Base-by-base conservation (phyloP, 805 yeast species). In the Spencermartinsiella europaea region DNA sequence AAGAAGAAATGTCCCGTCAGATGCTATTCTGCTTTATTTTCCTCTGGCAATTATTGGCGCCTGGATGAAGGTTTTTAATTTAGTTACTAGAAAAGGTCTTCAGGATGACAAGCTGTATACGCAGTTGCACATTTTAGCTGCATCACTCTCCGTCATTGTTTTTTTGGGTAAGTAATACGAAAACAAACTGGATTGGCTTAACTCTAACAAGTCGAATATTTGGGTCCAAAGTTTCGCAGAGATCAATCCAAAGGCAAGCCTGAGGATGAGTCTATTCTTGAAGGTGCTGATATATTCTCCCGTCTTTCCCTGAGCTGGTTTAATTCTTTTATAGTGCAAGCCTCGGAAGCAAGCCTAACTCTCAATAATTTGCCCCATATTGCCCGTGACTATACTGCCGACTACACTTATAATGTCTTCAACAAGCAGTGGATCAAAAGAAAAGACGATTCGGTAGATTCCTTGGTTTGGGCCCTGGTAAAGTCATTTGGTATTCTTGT, bases 251-350 rank as follows among this genome's bases (percentile, higher is more conserved):
- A 16, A 17, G 34, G 15, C 12, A 16, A 35, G 31, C 47, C 42
- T 5, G 22, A 40, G 1, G 51, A 45, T 7, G 16, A 20, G 12
- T 21, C 39, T n/a, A 31, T 55, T 19, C 40, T 67, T 42, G 75
- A 70, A 35, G 54, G 58, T 34, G 74, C 81, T 33, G 74, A 79
- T 53, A 62, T 79, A 7, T 79, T 76, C 52, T 71, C 79, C 27
- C 68, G 69, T 42, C 61, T 80, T 45, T 70, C 82, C 1, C 77
- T 80, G 58, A 65, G 69, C 38, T 80, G 85, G 85, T 72, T 80
- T 75, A 74, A 78, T 3, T 76, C 75, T 1, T 66, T 80, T 55
- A 79, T 80, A 78, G 48, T 69, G 66, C 49, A 83, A 81, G 34
- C 76, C 70, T 56, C 51, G 54, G 17, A 76, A 70, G 48, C 77